Conservation (phyloP, 2,329 filamentous ascomycete genomes). For the Ophiostoma sp. region DNA sequence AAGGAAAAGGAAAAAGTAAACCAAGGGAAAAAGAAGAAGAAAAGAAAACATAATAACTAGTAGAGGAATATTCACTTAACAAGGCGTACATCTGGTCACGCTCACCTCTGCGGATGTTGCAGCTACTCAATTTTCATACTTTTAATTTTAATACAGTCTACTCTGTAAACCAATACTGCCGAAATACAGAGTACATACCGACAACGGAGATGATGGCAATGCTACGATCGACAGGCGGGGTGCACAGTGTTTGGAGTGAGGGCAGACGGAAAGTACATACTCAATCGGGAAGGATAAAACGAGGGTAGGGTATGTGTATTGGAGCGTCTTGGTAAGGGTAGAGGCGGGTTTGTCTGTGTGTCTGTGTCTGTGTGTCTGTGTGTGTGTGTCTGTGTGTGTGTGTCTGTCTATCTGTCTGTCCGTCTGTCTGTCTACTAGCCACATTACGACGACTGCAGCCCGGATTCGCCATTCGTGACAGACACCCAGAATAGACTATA, state of each 20-base stretch:
- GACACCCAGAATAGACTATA: neutral
- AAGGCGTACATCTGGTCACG: slow-evolving; percentile 11
- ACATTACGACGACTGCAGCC: neutral
- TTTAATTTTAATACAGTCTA: too few species aligned
- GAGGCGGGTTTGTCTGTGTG: neutral
- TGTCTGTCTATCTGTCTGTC: too few species aligned
- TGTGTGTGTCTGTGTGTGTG: neutral
- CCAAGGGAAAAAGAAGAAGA: neutral
- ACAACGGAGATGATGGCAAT: slow-evolving; percentile 12
- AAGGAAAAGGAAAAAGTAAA: neutral
- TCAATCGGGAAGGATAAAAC: slow-evolving; percentile 13
- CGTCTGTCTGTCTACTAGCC: too few species aligned
- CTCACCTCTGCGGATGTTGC: neutral
- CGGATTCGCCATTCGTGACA: neutral
- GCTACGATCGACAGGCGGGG: neutral
- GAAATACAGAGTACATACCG: neutral
- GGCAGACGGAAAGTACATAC: slow-evolving; percentile 1
- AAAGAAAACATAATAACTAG: neutral
- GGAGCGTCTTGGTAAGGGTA: neutral
- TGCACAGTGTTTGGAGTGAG: neutral
- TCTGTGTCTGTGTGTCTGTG: neutral
- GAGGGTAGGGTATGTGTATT: neutral
- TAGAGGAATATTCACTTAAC: slow-evolving; percentile 6
- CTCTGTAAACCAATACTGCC: too few species aligned
- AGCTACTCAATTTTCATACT: too few species aligned